These are phyloP conservation scores for Lepidium aucheri DNA, from an alignment of 345 rosid species.

Conservation along the genomic window DNA sequence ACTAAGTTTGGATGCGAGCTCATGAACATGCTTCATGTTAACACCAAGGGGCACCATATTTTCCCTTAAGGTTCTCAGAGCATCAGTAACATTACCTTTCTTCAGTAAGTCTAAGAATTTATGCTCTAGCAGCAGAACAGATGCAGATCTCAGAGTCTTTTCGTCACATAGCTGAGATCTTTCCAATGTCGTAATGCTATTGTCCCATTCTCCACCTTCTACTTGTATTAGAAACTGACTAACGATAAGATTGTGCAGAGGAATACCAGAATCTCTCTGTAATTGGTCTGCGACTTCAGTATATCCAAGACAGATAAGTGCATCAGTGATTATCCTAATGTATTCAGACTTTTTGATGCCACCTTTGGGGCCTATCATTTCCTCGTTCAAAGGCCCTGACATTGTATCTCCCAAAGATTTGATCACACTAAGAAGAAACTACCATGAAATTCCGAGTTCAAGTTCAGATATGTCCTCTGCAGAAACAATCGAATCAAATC, in stretches of 20 bases:
- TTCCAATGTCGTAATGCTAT: constrained; percentile 32
- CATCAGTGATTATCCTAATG: constrained; percentile 37
- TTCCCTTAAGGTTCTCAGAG: constrained; percentile 34
- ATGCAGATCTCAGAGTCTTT: constrained; percentile 8
- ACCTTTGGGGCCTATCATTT: constrained; percentile 33
- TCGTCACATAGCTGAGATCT: constrained; percentile 27
- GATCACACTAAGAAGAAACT: not conserved
- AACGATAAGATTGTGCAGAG: constrained; percentile 22
- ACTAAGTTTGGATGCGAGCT: constrained; percentile 35
- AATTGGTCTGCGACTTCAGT: constrained; percentile 26
- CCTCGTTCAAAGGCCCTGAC: constrained; percentile 11
- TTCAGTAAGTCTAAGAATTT: constrained; percentile 36
- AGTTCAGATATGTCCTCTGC: not conserved
- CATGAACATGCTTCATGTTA: constrained; percentile 19
- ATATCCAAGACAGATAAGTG: constrained; percentile 56
- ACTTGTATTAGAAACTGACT: constrained; percentile 35
- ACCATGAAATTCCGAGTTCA: no score
- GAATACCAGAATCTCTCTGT: constrained; percentile 42
- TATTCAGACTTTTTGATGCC: constrained; percentile 40
- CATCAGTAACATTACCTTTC: constrained; percentile 19
- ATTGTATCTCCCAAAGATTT: constrained; percentile 34
- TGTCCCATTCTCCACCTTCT: constrained; percentile 42
- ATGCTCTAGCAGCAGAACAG: constrained; percentile 42
- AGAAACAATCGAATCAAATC: not conserved
- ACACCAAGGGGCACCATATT: constrained; percentile 42